Percentiles rank a stretch among this genome's conserved stretches.
Evolutionary conservation across 768 basidiomycete genomes (phyloP).

Genomic region (Cantharellus anzutake): DNA sequence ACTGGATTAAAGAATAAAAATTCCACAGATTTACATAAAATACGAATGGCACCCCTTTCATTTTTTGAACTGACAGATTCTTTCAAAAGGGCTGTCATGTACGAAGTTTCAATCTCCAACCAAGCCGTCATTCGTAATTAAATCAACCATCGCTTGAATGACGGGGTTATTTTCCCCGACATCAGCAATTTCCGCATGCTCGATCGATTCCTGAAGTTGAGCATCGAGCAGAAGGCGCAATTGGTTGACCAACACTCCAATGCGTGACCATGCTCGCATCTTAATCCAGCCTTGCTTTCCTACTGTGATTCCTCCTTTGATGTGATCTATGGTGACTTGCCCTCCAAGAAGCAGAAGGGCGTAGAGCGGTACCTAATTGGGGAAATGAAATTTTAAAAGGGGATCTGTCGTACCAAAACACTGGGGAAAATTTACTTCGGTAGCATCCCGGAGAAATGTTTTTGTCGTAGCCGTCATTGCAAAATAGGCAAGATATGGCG

Average conservation of each 20-base stretch:
- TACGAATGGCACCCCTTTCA: no score
- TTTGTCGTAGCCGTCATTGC: constrained; percentile 67
- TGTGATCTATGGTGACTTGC: constrained; percentile 54
- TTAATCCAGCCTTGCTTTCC: constrained; percentile 37
- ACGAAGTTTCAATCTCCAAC: constrained; percentile 1
- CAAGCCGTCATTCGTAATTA: constrained; percentile 20
- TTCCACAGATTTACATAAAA: no score
- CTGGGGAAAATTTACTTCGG: constrained; percentile 33
- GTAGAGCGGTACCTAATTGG: constrained; percentile 64
- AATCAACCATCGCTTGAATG: constrained; percentile 21
- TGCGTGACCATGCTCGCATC: constrained; percentile 71
- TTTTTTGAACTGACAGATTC: no score
- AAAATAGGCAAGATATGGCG: constrained; percentile 70
- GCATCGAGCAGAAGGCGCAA: constrained; percentile 52
- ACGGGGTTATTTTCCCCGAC: constrained; percentile 35
- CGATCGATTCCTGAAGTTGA: constrained; percentile 44
- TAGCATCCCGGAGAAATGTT: constrained; percentile 70
- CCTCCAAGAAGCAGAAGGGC: constrained; percentile 74
- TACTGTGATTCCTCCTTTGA: constrained; percentile 55
- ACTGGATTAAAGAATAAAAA: no score
- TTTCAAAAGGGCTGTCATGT: neutral
- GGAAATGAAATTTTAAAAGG: neutral
- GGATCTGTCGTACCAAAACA: neutral
- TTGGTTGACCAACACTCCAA: constrained; percentile 77
- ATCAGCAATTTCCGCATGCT: constrained; percentile 33